These are phyloP conservation scores for Ophiocordyceps camponoti-rufipedis DNA, from an alignment of 2,329 filamentous ascomycete species.

Conservation along the genomic window DNA sequence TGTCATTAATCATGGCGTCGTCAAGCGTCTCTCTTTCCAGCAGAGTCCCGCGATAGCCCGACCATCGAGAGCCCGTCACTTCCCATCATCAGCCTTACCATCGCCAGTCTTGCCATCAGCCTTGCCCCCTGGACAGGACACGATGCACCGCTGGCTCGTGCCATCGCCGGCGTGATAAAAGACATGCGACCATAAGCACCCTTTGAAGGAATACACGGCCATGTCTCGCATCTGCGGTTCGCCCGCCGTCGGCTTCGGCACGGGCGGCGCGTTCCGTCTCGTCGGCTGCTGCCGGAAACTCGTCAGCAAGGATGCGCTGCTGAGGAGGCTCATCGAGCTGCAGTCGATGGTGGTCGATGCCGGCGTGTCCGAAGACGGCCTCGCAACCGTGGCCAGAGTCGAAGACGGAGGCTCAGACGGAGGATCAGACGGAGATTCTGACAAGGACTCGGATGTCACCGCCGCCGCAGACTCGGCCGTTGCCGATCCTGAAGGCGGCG, in stretches of 20 bases:
- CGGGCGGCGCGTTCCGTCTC: neutral
- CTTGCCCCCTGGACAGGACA: slow-evolving; percentile 1
- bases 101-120: slow-evolving; percentile 1
- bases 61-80: too few relatives aligned
- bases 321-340: neutral
- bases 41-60: neutral
- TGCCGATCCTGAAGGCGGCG: neutral
- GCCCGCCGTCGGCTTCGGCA: neutral
- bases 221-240: slow-evolving; percentile 1
- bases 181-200: slow-evolving; percentile 4
- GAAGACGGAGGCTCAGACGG: neutral
- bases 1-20: too few relatives aligned
- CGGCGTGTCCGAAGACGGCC: neutral
- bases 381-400: neutral
- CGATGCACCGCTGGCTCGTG: slow-evolving; percentile 1
- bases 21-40: neutral
- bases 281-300: neutral
- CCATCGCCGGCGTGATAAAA: slow-evolving; percentile 1
- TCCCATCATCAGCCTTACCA: too few relatives aligned
- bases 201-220: slow-evolving; percentile 2
- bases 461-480: neutral
- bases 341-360: slow-evolving; percentile 1
- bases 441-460: neutral
- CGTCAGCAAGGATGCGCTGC: neutral
- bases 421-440: neutral